Base-by-base conservation (phyloP, 805 yeast genomes). In the Cyberlindnera subsufficiens region DNA sequence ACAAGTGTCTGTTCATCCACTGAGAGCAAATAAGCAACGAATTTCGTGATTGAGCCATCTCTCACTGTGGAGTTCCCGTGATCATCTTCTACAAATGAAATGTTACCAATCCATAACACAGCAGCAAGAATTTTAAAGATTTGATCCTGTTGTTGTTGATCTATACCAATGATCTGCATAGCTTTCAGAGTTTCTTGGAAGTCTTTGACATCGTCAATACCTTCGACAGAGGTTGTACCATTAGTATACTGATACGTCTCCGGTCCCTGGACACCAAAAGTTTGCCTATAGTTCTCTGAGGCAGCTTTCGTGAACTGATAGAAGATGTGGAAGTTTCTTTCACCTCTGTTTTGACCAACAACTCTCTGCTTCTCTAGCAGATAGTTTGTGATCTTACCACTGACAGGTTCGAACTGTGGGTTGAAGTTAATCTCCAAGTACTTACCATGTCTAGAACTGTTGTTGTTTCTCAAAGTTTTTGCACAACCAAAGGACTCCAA, bases 361-460 rank as follows among this genome's bases (percentile, higher is more conserved):
- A 93, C 97, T 64, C 99, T 77, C 65, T 88, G 96, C 61, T 93
- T 93, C 60, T 93, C 99, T 50, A 93, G 71, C 49, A 93, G 67
- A 61, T 93, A 93, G 64, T 93, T 93, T 43, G 98, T 93, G 61
- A 93, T 93, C 61, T 89, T 91, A 37, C 96, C 99, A 35, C 96
- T 87, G 34, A 88, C 82, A 4, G 99, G 99, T 61, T 86, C 96
- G 56, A 80, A 86, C 54, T 75, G 77, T 17, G 74, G 67, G 61
- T 87, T 86, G 71, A 93, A 93, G 55, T 78, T 80, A 51, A 93
- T 93, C 65, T 93, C 97, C 37, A 93, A 71, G 64, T 93, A 93
- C 64, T 88, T 88, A 38, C 96, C 96, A 65, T 88, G 96, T 58
- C 96, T 76, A 9, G 96, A 86, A 18, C 93, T 84, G 64, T 88